Evolutionary conservation across 768 basidiomycete genomes (phyloP), one percentile per base, ranked within the genome.

Genomic region (Lepiota venenata): DNA sequence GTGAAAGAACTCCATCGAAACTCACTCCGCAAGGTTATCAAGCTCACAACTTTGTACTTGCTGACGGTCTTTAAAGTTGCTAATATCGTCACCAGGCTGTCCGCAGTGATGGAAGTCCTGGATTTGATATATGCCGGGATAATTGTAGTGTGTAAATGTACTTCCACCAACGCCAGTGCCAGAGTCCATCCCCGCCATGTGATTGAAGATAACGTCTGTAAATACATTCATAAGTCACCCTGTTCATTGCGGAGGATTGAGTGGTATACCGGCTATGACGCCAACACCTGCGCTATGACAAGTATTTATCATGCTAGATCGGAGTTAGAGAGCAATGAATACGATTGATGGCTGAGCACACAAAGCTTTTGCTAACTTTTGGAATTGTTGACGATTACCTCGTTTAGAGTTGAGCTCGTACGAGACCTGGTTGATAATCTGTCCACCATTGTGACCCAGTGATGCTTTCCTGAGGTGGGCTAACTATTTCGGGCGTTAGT

Each of bases 401-500:
- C 83, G 81, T 64, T 87, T 88, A 0, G 84, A 85, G 1, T 75
- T 83, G 45, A 87, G 63, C 8, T 51, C 84, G 62, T 87, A 86
- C 1, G 84, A 86, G 0, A 85, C 84, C 2, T n/a, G 82, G 80
- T 69, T 78, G 86, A 61, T 88, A 87, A 62, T 87, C 85, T 0
- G 85, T 87, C 85, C 85, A 88, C 86, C 86, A 88, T 60, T 85
- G 75, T 2, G 69, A 9, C 3, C 85, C 85, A 12, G 67, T 59
- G 41, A 86, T 67, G 59, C 85, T 83, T 59, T 87, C 85, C 53
- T 75, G 73, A 2, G 84, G 72, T 0, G 82, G 82, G 62, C 75
- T 77, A 44, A 75, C 76, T 76, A 29, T 32, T 32, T 3, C 8
- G 32, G 10, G 10, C 9, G 32, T 32, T 32, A 9, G 32, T 9